Evolutionary conservation across 441 rosid genomes (phyloP), one percentile per base, ranked within the genome.

Genomic region (Euphorbia celastroides): DNA sequence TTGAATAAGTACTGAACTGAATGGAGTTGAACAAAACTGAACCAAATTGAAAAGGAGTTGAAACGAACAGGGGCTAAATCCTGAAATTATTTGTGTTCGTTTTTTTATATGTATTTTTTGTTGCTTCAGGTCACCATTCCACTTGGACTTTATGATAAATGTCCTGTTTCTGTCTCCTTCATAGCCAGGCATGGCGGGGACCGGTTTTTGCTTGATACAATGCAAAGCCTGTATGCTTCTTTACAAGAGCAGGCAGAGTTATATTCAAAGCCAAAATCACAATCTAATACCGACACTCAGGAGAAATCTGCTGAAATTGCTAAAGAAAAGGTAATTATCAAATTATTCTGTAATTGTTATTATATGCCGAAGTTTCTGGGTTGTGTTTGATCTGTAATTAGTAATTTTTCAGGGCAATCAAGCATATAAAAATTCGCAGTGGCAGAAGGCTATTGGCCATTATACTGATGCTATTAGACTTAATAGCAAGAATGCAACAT

Each of bases 401-500:
- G 92, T 77, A 90, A 87, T 86, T n/a, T n/a, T n/a, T n/a, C n/a
- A n/a, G n/a, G n/a, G n/a, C n/a, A n/a, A n/a, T n/a, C n/a, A n/a
- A n/a, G 98, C 98, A 55, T 94, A 73, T 71, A 92, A 94, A 81
- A 97, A 89, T 38, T 87, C 80, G 68, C 93, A 81, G 34, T 92
- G 90, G 97, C 94, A 57, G 81, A 94, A 85, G 81, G 97, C 99
- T 57, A 80, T 85, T 51, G 74, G 86, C 68, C 83, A 77, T 62
- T 93, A 93, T 74, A 83, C 90, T 2, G 79, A 76, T 44, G n/a
- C n/a, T n/a, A n/a, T n/a, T n/a, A n/a, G n/a, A n/a, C n/a, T n/a
- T n/a, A n/a, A n/a, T n/a, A n/a, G 97, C 98, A 86, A 73, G 44
- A 94, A 83, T 75, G 98, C 99, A 55, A 94, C 96, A 6, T 94